Percentiles rank a stretch among this genome's conserved stretches.
Evolutionary conservation across 2,329 filamentous ascomycete species (phyloP).

Genomic region (Beauveria scarabaeidicola): DNA sequence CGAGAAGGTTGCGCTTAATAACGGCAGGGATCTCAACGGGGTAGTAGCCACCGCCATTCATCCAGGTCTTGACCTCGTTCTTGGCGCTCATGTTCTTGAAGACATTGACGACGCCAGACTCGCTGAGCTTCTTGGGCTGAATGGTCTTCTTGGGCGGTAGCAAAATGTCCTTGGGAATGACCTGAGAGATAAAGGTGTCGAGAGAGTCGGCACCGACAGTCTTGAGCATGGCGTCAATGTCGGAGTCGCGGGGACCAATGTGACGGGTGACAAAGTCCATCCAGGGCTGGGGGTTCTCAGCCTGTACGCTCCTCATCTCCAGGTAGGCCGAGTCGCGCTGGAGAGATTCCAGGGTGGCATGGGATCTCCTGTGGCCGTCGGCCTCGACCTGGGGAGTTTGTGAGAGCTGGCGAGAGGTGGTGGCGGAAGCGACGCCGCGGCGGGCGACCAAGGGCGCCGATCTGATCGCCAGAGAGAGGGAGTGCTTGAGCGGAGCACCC

Average conservation of each 20-base stretch:
- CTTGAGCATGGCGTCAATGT: conserved; percentile 70
- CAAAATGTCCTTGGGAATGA: conserved; percentile 72
- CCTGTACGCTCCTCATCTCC: conserved; percentile 17
- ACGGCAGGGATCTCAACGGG: conserved; percentile 79
- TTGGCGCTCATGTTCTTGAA: conserved; percentile 23
- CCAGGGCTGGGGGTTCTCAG: conserved; percentile 17
- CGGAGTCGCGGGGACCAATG: conserved; percentile 69
- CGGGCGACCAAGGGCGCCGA: conserved; percentile 14
- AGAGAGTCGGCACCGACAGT: conserved; percentile 61
- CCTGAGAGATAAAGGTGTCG: conserved; percentile 77
- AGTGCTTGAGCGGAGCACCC: conserved; percentile 16
- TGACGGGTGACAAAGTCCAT: conserved; percentile 64
- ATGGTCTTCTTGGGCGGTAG: conserved; percentile 20
- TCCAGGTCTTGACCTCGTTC: conserved; percentile 46
- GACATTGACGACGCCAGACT: conserved; percentile 22
- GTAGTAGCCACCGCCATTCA: conserved; percentile 85
- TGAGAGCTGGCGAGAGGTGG: conserved; percentile 13
- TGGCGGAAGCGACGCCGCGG: conserved; percentile 7
- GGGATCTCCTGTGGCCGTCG: conserved; percentile 9
- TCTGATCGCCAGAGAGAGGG: conserved; percentile 13
- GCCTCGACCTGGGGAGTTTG: conserved; percentile 3
- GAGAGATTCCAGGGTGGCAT: conserved; percentile 12
- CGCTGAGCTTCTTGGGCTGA: conserved; percentile 48
- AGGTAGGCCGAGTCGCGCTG: conserved; percentile 17
- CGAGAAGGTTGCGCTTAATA: conserved; percentile 85